Percentiles rank a stretch among this genome's conserved stretches.
Evolutionary conservation across 1,284 basidiomycete species (phyloP).

Genomic region (Gymnopus androsaceus): DNA sequence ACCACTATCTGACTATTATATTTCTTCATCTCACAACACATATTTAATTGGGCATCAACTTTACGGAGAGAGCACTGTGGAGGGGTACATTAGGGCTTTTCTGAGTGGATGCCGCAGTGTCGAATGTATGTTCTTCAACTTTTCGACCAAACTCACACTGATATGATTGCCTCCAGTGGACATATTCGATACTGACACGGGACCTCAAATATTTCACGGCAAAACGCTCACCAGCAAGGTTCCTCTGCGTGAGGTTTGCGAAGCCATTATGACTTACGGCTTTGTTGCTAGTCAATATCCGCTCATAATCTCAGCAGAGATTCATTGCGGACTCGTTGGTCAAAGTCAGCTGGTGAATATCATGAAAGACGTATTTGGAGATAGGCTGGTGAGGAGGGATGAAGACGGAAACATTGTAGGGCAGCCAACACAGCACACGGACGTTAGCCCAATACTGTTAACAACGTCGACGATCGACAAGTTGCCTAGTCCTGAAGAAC

Average conservation of each 20-base stretch:
- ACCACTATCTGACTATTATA: conserved; percentile 87
- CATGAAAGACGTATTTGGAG: conserved; percentile 79
- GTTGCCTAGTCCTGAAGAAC: conserved; percentile 86
- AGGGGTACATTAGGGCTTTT: conserved; percentile 93
- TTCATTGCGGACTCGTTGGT: conserved; percentile 83
- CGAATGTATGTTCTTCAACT: conserved; percentile 64
- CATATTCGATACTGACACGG: conserved; percentile 86
- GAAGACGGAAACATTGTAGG: conserved; percentile 8
- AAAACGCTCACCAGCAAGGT: conserved; percentile 91
- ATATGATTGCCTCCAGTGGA: conserved; percentile 64
- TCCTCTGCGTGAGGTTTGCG: conserved; percentile 81
- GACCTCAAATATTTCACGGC: conserved; percentile 88
- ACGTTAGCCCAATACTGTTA: conserved; percentile 1
- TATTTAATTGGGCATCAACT: conserved; percentile 96
- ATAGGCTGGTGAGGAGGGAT: conserved; percentile 26
- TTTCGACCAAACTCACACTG: neutral
- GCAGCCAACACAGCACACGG: neutral
- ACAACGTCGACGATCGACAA: conserved; percentile 10
- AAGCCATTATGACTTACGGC: conserved; percentile 89
- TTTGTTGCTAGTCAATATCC: conserved; percentile 94
- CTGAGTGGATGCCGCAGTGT: conserved; percentile 91
- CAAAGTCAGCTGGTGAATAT: conserved; percentile 83
- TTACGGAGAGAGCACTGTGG: conserved; percentile 90
- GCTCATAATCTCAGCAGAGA: conserved; percentile 92
- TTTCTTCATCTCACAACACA: conserved; percentile 96